These are phyloP conservation scores for Calonectria hawksworthii DNA, from an alignment of 2,329 filamentous ascomycete genomes.

Conservation along the genomic window DNA sequence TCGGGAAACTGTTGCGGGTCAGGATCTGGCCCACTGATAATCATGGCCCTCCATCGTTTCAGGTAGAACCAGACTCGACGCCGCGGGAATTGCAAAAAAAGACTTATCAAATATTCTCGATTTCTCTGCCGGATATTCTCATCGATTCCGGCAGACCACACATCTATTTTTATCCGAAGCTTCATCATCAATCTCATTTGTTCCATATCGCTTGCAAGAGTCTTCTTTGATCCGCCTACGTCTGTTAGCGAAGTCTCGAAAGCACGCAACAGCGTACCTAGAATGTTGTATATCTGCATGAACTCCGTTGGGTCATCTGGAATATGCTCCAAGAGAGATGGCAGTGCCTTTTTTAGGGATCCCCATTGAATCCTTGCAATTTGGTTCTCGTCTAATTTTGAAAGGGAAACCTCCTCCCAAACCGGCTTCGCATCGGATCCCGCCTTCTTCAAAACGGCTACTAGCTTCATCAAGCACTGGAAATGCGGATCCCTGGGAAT, in stretches of 20 bases:
- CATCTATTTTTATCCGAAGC: not conserved
- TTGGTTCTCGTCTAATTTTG: not conserved
- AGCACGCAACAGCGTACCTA: not conserved
- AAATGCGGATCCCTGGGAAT: not conserved
- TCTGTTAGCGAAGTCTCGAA: too few species aligned
- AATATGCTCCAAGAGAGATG: not conserved
- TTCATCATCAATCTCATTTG: not conserved
- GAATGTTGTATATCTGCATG: not conserved
- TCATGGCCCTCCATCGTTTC: not conserved
- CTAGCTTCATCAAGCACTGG: not conserved
- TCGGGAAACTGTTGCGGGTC: too few species aligned
- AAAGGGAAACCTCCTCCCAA: not conserved
- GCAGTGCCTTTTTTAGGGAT: not conserved
- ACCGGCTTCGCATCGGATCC: not conserved
- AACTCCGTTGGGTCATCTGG: not conserved
- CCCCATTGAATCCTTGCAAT: too few species aligned
- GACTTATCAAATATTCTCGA: not conserved
- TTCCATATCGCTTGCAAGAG: not conserved
- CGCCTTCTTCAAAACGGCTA: not conserved
- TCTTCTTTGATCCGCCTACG: not conserved
- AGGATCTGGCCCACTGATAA: not conserved
- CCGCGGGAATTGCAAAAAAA: not conserved
- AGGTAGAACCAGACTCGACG: not conserved
- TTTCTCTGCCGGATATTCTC: not conserved
- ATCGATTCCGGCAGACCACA: not conserved